phyloP scores from a whole-genome alignment of 345 rosid species.

The Syzygium aqueum region DNA sequence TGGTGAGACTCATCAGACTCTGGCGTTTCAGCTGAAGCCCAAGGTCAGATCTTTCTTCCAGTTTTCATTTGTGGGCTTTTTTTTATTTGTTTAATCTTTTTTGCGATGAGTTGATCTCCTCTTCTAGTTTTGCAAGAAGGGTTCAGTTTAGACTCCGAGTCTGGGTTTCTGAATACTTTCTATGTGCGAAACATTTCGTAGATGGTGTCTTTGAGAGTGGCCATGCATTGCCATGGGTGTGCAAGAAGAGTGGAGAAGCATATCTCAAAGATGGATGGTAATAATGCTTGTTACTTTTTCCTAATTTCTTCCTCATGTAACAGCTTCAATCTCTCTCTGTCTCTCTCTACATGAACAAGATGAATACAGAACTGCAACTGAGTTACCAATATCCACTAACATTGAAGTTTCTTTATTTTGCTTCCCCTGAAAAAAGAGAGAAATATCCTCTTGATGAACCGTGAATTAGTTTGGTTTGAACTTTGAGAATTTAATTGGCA shows the following conservation, averaged over 20 bases:
- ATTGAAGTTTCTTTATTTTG: neutral
- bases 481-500: neutral
- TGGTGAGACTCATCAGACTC: constrained; percentile 40
- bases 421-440: neutral
- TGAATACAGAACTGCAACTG: neutral
- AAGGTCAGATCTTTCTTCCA: constrained; percentile 29
- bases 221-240: constrained; percentile 92
- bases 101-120: neutral
- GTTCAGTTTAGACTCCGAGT: neutral
- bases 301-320: neutral
- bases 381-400: neutral
- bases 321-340: neutral
- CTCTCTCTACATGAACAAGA: neutral
- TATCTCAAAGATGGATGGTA: constrained; percentile 76
- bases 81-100: neutral
- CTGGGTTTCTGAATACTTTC: neutral
- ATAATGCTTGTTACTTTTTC: neutral
- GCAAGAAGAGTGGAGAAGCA: constrained; percentile 90
- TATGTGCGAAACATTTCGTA: constrained; percentile 9
- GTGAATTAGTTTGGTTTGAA: neutral
- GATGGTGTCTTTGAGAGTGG: constrained; percentile 79
- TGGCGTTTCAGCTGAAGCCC: constrained; percentile 84
- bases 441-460: neutral
- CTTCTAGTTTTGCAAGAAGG: neutral
- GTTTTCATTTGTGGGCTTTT: neutral